phyloP scores from a whole-genome alignment of 1,139 yeast species.

The Nakaseomyces kungkrabaensis region DNA sequence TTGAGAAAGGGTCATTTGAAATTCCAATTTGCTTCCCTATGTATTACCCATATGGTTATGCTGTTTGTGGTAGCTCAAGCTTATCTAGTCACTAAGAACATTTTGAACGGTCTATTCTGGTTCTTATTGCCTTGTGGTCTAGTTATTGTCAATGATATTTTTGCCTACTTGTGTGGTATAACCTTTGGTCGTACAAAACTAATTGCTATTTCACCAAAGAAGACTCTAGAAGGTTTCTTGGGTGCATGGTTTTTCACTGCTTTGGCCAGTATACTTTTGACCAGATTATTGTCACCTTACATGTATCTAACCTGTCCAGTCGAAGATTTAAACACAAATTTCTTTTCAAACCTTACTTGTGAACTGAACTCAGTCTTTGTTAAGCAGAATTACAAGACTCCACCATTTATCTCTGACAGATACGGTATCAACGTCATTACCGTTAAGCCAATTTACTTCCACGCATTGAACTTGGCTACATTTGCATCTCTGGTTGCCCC shows the following conservation, averaged over 20 bases:
- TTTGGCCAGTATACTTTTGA: slow-evolving; percentile 55
- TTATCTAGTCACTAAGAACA: slow-evolving; percentile 82
- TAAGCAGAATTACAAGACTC: slow-evolving; percentile 68
- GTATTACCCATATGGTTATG: slow-evolving; percentile 90
- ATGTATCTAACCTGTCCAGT: slow-evolving; percentile 87
- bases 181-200: slow-evolving; percentile 91
- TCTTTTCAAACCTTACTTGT: slow-evolving; percentile 59
- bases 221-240: slow-evolving; percentile 92
- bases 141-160: slow-evolving; percentile 89
- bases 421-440: slow-evolving; percentile 42
- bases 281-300: slow-evolving; percentile 54
- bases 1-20: slow-evolving; percentile 80
- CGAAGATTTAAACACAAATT: slow-evolving; percentile 44
- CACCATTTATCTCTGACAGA: slow-evolving; percentile 50
- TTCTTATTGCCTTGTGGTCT: slow-evolving; percentile 82
- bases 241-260: slow-evolving; percentile 98
- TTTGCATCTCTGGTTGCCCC: slow-evolving; percentile 98
- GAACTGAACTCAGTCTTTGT: slow-evolving; percentile 81
- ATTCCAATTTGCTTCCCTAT: slow-evolving; percentile 89
- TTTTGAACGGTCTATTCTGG: slow-evolving; percentile 89
- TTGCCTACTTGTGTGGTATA: slow-evolving; percentile 94
- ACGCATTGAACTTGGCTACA: slow-evolving; percentile 74
- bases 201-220: slow-evolving; percentile 90
- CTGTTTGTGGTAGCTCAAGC: slow-evolving; percentile 88
- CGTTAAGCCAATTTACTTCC: slow-evolving; percentile 82